These are phyloP conservation scores for Cyphellophora europaea DNA, from an alignment of 2,329 filamentous ascomycete species.

Conservation along the genomic window DNA sequence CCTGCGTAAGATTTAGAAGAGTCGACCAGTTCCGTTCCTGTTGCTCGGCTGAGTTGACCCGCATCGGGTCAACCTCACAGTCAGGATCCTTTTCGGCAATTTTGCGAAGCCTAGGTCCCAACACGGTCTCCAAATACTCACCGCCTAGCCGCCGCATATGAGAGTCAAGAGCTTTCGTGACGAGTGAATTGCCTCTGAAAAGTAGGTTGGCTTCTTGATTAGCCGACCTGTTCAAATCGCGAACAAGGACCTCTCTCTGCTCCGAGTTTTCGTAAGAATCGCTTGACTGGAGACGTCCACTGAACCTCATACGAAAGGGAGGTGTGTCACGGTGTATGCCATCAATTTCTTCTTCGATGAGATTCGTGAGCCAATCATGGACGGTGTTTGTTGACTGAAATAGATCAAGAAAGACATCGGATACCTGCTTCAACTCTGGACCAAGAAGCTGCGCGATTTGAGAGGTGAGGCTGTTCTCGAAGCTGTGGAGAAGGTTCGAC, in stretches of 20 bases:
- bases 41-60: slow-evolving; percentile 57
- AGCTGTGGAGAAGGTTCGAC: slow-evolving; percentile 74
- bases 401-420: slow-evolving; percentile 56
- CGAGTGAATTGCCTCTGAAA: slow-evolving; percentile 86
- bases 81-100: slow-evolving; percentile 87
- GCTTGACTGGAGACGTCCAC: slow-evolving; percentile 54
- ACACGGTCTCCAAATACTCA: slow-evolving; percentile 79
- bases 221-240: slow-evolving; percentile 55
- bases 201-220: slow-evolving; percentile 81
- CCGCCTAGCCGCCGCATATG: slow-evolving; percentile 93
- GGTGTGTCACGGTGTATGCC: slow-evolving; percentile 75
- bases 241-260: slow-evolving; percentile 52
- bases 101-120: slow-evolving; percentile 75
- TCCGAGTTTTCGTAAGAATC: slow-evolving; percentile 47
- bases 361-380: slow-evolving; percentile 79
- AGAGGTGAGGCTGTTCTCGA: slow-evolving; percentile 71
- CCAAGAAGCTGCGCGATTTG: slow-evolving; percentile 75
- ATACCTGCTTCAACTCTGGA: slow-evolving; percentile 18
- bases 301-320: slow-evolving; percentile 52
- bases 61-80: slow-evolving; percentile 90
- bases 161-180: slow-evolving; percentile 87
- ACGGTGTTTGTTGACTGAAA: slow-evolving; percentile 85
- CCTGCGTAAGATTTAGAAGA: slow-evolving; percentile 65
- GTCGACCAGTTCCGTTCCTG: slow-evolving; percentile 74
- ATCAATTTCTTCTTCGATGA: slow-evolving; percentile 96